Conservation (phyloP, 768 basidiomycete species). For the Serendipita sp. region DNA sequence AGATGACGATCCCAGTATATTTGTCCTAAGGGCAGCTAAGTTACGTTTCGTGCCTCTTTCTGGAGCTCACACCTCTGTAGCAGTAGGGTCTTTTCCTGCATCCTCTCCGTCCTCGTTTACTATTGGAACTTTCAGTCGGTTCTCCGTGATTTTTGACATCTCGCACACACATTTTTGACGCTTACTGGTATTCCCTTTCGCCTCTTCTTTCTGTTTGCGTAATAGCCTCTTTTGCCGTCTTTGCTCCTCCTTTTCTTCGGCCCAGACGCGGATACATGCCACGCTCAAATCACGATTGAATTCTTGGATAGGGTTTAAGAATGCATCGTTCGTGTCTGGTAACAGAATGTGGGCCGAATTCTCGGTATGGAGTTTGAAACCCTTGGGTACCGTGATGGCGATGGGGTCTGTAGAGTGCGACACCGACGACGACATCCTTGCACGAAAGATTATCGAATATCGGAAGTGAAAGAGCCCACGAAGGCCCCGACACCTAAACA, state of each 20-base stretch:
- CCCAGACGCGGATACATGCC: constrained; percentile 82
- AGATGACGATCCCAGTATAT: constrained; percentile 43
- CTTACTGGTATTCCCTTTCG: neutral
- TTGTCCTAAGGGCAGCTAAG: constrained; percentile 5
- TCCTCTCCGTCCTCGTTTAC: neutral
- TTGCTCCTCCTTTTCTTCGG: constrained; percentile 46
- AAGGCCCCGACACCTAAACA: neutral
- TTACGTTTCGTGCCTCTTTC: constrained; percentile 11
- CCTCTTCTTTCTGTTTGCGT: constrained; percentile 33
- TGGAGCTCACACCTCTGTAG: constrained; percentile 10
- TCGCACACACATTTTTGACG: constrained; percentile 10
- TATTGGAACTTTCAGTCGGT: neutral
- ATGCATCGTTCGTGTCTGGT: constrained; percentile 61
- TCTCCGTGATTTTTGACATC: neutral
- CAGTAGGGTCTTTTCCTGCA: neutral
- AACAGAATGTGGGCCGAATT: constrained; percentile 70
- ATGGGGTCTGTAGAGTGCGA: neutral
- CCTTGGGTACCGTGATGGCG: constrained; percentile 47
- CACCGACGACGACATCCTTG: neutral
- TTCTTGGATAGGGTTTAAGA: constrained; percentile 94
- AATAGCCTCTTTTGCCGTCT: constrained; percentile 49
- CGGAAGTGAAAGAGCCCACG: too few species aligned
- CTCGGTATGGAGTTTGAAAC: constrained; percentile 65
- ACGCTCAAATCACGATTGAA: constrained; percentile 93
- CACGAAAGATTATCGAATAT: too few species aligned